Percentiles rank a stretch among this genome's conserved stretches.
Evolutionary conservation across 805 yeast species (phyloP).

Genomic region (Barnettozyma pratensis): DNA sequence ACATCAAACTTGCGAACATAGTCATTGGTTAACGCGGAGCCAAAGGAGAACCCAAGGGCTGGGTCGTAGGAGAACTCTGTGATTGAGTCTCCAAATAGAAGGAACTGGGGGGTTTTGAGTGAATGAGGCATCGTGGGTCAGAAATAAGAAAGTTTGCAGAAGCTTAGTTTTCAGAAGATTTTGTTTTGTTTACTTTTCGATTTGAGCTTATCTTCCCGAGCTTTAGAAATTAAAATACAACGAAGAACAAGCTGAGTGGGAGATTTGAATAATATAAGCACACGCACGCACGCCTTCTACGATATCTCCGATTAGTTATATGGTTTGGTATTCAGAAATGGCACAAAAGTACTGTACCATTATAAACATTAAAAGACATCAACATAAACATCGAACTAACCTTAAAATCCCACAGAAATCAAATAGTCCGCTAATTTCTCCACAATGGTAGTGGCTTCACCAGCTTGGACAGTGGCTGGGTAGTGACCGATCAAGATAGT

Average conservation of each 20-base stretch:
- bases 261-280: too few species aligned
- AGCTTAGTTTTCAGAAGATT: neutral
- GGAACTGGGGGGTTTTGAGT: conserved; percentile 35
- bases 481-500: conserved; percentile 93
- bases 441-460: conserved; percentile 91
- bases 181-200: neutral
- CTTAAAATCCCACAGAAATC: conserved; percentile 76
- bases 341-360: too few species aligned
- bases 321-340: too few species aligned
- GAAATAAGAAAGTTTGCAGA: neutral
- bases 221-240: too few species aligned
- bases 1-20: conserved; percentile 64
- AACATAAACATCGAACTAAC: neutral
- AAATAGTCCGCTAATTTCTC: conserved; percentile 95
- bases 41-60: conserved; percentile 37
- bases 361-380: too few species aligned
- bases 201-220: too few species aligned
- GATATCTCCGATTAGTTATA: too few species aligned
- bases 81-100: conserved; percentile 69
- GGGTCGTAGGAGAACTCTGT: conserved; percentile 49
- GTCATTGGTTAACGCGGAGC: conserved; percentile 42
- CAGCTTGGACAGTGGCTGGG: conserved; percentile 85
- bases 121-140: neutral
- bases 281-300: too few species aligned
- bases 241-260: too few species aligned